These are phyloP conservation scores for Talaromyces sp. DNA, from an alignment of 2,329 filamentous ascomycete genomes.

Conservation along the genomic window DNA sequence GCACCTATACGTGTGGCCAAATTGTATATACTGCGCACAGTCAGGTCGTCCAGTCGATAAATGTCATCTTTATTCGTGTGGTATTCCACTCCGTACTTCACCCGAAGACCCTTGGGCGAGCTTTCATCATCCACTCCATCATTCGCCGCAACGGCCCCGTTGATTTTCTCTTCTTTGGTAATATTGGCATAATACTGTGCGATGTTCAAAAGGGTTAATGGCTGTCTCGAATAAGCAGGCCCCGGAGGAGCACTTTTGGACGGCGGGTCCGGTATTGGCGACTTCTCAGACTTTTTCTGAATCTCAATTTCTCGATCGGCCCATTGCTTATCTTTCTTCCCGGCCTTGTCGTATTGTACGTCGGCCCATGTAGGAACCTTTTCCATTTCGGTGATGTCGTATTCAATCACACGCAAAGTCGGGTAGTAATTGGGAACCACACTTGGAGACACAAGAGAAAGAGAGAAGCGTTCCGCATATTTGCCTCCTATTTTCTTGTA, in stretches of 20 bases:
- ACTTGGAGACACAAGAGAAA: constrained; percentile 78
- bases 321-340: neutral
- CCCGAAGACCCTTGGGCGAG: constrained; percentile 47
- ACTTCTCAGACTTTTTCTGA: constrained; percentile 42
- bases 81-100: constrained; percentile 81
- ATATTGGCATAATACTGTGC: constrained; percentile 93
- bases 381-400: constrained; percentile 81
- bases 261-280: constrained; percentile 67
- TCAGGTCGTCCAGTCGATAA: constrained; percentile 77
- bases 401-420: constrained; percentile 83
- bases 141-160: constrained; percentile 29
- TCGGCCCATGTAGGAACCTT: constrained; percentile 39
- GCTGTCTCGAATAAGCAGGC: constrained; percentile 83
- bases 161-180: constrained; percentile 79
- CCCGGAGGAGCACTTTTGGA: constrained; percentile 71
- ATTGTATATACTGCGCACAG: constrained; percentile 73
- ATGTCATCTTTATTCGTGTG: constrained; percentile 72
- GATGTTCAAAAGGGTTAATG: constrained; percentile 73
- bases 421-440: constrained; percentile 92
- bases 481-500: constrained; percentile 69
- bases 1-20: constrained; percentile 75
- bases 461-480: constrained; percentile 79
- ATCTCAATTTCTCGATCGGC: constrained; percentile 16
- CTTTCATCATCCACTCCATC: constrained; percentile 3
- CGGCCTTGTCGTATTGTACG: neutral